Percentiles rank a stretch among this genome's conserved stretches.
Evolutionary conservation across 2,329 filamentous ascomycete species (phyloP).

Genomic region (Pezicula rhizophila): DNA sequence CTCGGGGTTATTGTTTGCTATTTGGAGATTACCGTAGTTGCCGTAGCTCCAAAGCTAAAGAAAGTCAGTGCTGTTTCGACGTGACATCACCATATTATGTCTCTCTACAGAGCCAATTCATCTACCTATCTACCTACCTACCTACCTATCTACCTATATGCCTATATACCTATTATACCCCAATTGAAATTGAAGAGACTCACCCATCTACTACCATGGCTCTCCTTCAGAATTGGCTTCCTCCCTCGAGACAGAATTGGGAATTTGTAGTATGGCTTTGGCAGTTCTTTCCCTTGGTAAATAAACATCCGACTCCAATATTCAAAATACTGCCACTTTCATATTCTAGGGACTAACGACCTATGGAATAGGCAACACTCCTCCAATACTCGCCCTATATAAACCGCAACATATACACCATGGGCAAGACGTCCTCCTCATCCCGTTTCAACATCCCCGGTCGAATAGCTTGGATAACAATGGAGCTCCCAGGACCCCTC

Average conservation of each 20-base stretch:
- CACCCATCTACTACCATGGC: conserved; percentile 14
- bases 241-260: conserved; percentile 54
- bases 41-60: no score
- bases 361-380: conserved; percentile 53
- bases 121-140: no score
- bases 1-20: no score
- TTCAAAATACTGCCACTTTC: not conserved
- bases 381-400: conserved; percentile 75
- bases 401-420: conserved; percentile 68
- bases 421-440: conserved; percentile 80
- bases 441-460: conserved; percentile 83
- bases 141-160: no score
- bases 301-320: not conserved
- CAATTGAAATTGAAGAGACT: not conserved
- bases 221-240: conserved; percentile 33
- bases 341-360: not conserved
- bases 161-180: not conserved
- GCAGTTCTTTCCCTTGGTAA: conserved; percentile 41
- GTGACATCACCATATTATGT: not conserved
- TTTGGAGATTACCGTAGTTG: no score
- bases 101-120: not conserved
- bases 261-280: conserved; percentile 45
- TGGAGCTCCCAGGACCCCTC: conserved; percentile 77
- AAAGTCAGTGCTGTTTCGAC: no score
- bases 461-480: conserved; percentile 77